phyloP scores from a whole-genome alignment of 2,329 filamentous ascomycete species.

The Scedosporium apiospermum region DNA sequence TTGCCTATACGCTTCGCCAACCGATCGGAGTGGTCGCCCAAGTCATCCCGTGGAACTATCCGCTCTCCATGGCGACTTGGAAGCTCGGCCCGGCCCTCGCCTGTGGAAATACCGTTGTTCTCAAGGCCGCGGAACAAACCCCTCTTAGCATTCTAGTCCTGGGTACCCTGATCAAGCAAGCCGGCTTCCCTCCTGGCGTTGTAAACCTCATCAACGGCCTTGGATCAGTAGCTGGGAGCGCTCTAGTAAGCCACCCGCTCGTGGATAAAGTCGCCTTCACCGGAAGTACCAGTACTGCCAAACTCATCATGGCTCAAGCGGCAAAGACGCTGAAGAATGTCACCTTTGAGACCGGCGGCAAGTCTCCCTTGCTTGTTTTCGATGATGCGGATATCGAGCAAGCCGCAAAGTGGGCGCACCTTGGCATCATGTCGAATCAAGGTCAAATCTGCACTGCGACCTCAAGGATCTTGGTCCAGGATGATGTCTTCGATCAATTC shows the following conservation, averaged over 20 bases:
- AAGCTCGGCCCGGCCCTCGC: slow-evolving; percentile 60
- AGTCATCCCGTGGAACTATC: slow-evolving; percentile 71
- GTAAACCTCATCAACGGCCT: slow-evolving; percentile 63
- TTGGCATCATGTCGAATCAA: slow-evolving; percentile 38
- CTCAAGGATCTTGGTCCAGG: slow-evolving; percentile 49
- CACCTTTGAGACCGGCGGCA: slow-evolving; percentile 51
- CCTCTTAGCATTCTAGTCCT: slow-evolving; percentile 52
- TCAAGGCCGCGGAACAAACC: slow-evolving; percentile 55
- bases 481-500: slow-evolving; percentile 48
- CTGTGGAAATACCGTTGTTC: slow-evolving; percentile 49
- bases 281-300: slow-evolving; percentile 57
- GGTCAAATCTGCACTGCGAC: slow-evolving; percentile 53
- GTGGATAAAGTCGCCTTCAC: slow-evolving; percentile 71
- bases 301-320: slow-evolving; percentile 59
- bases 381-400: slow-evolving; percentile 51
- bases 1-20: slow-evolving; percentile 61
- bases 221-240: slow-evolving; percentile 55
- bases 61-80: slow-evolving; percentile 61
- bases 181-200: slow-evolving; percentile 66
- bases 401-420: slow-evolving; percentile 40
- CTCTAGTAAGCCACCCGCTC: slow-evolving; percentile 52
- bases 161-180: slow-evolving; percentile 54
- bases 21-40: slow-evolving; percentile 60
- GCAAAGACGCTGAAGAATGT: slow-evolving; percentile 49
- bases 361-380: slow-evolving; percentile 49